Conservation (phyloP, 202 grass and related monocot genomes). For the Setaria viridis region DNA sequence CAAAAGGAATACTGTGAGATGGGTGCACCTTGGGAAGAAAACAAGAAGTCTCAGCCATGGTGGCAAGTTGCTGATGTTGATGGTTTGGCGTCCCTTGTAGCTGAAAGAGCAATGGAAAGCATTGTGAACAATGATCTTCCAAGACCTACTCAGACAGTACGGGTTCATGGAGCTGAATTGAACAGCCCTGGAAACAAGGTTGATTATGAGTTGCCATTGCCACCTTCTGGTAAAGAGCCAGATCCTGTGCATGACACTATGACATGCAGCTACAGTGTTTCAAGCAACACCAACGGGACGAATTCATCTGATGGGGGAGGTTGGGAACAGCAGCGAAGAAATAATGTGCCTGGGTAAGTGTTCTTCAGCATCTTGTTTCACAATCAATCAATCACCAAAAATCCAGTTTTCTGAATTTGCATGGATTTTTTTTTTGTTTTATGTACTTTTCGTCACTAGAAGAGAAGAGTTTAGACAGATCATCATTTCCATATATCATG, state of each 20-base stretch:
- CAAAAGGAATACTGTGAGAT: slow-evolving; percentile 48
- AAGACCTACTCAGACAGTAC: slow-evolving; percentile 56
- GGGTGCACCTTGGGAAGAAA: slow-evolving; percentile 53
- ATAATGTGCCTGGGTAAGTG: slow-evolving; percentile 43
- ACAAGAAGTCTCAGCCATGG: slow-evolving; percentile 71
- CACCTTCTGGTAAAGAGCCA: slow-evolving; percentile 33
- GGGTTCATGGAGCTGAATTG: slow-evolving; percentile 39
- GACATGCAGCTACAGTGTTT: slow-evolving; percentile 50
- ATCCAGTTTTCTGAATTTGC: slow-evolving; percentile 6
- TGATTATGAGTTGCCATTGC: slow-evolving; percentile 22
- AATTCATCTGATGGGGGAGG: slow-evolving; percentile 45
- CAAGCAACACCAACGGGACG: slow-evolving; percentile 30
- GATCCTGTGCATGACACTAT: slow-evolving; percentile 43
- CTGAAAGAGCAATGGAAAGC: slow-evolving; percentile 70
- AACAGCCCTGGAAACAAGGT: slow-evolving; percentile 40
- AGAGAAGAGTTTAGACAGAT: not conserved
- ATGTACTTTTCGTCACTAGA: not conserved
- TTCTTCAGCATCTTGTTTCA: slow-evolving; percentile 37
- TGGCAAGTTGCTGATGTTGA: slow-evolving; percentile 77
- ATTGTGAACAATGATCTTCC: slow-evolving; percentile 89
- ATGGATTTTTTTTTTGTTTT: not conserved
- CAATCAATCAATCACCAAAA: not conserved
- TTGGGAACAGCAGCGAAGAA: slow-evolving; percentile 33
- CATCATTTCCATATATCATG: not conserved
- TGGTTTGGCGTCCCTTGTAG: slow-evolving; percentile 75